These are phyloP conservation scores for Eucalyptus marginata DNA, from an alignment of 345 rosid genomes.

Conservation along the genomic window DNA sequence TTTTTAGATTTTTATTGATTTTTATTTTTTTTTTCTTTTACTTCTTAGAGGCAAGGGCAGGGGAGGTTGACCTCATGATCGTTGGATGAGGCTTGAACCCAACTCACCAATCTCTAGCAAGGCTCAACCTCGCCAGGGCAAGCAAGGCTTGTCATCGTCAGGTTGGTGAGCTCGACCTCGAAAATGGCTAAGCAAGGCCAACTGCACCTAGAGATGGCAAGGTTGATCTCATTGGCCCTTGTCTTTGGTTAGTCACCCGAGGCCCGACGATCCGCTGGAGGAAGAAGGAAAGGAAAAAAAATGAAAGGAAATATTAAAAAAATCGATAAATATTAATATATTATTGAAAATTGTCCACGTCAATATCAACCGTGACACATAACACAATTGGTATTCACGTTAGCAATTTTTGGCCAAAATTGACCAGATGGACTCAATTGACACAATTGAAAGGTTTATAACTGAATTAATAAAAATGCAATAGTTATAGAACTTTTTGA, in stretches of 20 bases:
- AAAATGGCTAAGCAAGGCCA: too few relatives aligned
- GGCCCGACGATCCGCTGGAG: fast-evolving
- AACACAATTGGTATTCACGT: fast-evolving
- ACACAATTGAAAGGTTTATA: too few relatives aligned
- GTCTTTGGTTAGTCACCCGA: fast-evolving
- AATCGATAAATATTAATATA: too few relatives aligned
- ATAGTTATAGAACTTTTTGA: too few relatives aligned
- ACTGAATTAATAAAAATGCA: fast-evolving
- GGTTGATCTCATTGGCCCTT: background rate
- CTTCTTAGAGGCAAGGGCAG: background rate
- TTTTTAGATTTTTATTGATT: too few relatives aligned
- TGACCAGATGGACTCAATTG: fast-evolving
- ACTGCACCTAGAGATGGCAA: too few relatives aligned
- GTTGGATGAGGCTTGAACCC: background rate
- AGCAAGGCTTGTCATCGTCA: too few relatives aligned
- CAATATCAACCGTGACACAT: fast-evolving
- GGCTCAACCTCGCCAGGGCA: background rate
- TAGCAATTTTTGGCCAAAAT: fast-evolving
- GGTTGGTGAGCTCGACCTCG: too few relatives aligned
- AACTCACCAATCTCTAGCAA: background rate
- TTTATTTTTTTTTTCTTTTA: too few relatives aligned
- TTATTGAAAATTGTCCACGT: too few relatives aligned
- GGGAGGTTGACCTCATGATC: background rate
- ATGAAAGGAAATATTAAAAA: too few relatives aligned
- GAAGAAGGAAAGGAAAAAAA: background rate